Percentiles rank a stretch among this genome's conserved stretches.
phyloP scores from a whole-genome alignment of 1,139 yeast genomes.

The Wickerhamiella pararugosa region DNA sequence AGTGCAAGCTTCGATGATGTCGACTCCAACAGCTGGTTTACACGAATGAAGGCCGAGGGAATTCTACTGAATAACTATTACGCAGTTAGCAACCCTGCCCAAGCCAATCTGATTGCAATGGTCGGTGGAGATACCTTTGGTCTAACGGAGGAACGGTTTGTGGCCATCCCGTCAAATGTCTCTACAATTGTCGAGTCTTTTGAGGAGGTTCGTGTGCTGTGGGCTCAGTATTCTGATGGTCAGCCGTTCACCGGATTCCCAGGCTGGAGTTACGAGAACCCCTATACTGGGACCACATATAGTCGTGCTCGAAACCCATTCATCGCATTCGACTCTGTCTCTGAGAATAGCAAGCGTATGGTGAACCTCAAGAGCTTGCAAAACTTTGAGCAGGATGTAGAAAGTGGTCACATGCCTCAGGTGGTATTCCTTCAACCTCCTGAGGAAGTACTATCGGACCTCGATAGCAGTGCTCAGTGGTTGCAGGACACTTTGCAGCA shows the following conservation, averaged over 20 bases:
- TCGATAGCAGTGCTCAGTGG: conserved; percentile 33
- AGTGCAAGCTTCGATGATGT: conserved; percentile 38
- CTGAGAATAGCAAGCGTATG: conserved; percentile 23
- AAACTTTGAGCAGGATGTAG: conserved; percentile 28
- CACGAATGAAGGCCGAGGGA: conserved; percentile 30
- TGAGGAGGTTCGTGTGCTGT: conserved; percentile 31
- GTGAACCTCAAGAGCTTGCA: conserved; percentile 33
- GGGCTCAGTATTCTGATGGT: conserved; percentile 38
- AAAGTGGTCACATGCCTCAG: conserved; percentile 31
- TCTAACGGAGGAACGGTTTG: conserved; percentile 30
- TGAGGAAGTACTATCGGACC: conserved; percentile 37
- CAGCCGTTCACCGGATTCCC: conserved; percentile 35
- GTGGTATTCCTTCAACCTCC: conserved; percentile 37
- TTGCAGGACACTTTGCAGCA: conserved; percentile 31
- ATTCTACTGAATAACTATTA: conserved; percentile 34
- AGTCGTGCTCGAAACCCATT: conserved; percentile 38
- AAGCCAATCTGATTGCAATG: conserved; percentile 36
- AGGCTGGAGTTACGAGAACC: conserved; percentile 32
- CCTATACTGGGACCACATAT: conserved; percentile 31
- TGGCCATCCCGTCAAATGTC: conserved; percentile 30
- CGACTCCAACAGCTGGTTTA: conserved; percentile 29
- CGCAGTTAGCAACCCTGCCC: conserved; percentile 36
- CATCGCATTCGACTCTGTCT: conserved; percentile 28
- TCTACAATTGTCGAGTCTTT: conserved; percentile 34
- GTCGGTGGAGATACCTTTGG: conserved; percentile 37